Evolutionary conservation across 2,329 filamentous ascomycete genomes (phyloP), one percentile per base, ranked within the genome.

Genomic region (Rutstroemia sp.): DNA sequence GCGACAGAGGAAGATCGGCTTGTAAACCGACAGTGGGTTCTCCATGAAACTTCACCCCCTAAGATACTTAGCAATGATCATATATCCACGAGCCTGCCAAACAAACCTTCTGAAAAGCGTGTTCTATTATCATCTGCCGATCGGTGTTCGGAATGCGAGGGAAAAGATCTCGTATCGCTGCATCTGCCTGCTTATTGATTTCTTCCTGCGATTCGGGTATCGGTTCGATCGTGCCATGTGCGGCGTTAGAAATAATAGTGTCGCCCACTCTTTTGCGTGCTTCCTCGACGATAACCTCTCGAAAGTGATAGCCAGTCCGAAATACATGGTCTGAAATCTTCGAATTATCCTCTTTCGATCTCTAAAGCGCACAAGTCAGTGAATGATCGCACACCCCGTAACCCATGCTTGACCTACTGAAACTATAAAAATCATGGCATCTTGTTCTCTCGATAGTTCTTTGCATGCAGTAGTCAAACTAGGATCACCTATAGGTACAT

Each of bases 381-480:
- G 19, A 30, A 16, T 53, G 54, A 56, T 25, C 5, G 14, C 44
- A 21, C 47, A 59, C 40, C 58, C 25, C 45, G 30, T 25, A 19
- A 8, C 17, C 17, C 25, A 16, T 21, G 12, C 39, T 21, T 48
- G 16, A 70, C 79, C 63, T 75, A 84, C 83, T 65, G 82, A 83
- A 48, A 87, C 83, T 57, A 86, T 84, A 63, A 83, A 86, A 16
- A 86, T 80, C 78, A 84, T 80, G 46, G 80, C 81, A 63, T 77
- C 82, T 51, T 75, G 73, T 62, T 83, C 79, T 60, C 83, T 76
- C 1, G 83, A 86, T 19, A 85, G 68, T 63, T 86, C 83, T 69
- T 86, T 86, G 73, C 83, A 87, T 45, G 75, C 71, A 55, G 72
- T 73, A 5, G 82, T 85, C 64, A 87, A 70, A 59, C 78, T 74